A percentile compares a stretch with the other conserved stretches of the same genome.
Evolutionary conservation across 148 eudicot species (phyloP).

Genomic region (Silene uniflora): DNA sequence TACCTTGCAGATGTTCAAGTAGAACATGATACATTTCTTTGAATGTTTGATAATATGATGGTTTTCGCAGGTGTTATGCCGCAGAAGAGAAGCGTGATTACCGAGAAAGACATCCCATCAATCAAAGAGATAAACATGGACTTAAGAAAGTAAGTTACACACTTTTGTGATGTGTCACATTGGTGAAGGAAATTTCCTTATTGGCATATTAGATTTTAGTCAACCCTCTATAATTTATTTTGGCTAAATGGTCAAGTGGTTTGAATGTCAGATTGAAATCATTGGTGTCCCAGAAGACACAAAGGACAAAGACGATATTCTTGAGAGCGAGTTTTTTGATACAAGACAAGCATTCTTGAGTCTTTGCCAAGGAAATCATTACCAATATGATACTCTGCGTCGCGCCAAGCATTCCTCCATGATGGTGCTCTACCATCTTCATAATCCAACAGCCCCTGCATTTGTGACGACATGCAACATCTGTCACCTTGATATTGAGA

Average conservation of each 20-base stretch:
- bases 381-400: conserved; percentile 95
- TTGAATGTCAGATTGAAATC: conserved; percentile 59
- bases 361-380: conserved; percentile 98
- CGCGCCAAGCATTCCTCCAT: conserved; percentile 99
- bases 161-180: not conserved
- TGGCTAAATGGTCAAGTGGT: conserved; percentile 20
- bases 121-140: conserved; percentile 71
- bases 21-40: not conserved
- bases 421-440: conserved; percentile 99
- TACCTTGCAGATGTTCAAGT: no score
- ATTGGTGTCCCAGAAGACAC: conserved; percentile 69
- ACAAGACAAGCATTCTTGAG: conserved; percentile 93
- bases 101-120: conserved; percentile 78
- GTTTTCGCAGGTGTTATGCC: conserved; percentile 67
- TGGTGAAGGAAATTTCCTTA: not conserved
- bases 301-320: conserved; percentile 85
- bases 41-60: not conserved
- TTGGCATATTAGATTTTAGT: not conserved
- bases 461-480: conserved; percentile 77
- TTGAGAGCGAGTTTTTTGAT: conserved; percentile 96
- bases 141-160: conserved; percentile 53
- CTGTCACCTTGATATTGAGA: conserved; percentile 86
- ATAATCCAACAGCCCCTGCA: conserved; percentile 99
- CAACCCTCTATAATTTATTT: not conserved
- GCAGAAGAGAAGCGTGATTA: conserved; percentile 69